A percentile compares a stretch with the other conserved stretches of the same genome.
Conservation (phyloP, 805 yeast genomes). For the Helenozyma rhizophorensis region DNA sequence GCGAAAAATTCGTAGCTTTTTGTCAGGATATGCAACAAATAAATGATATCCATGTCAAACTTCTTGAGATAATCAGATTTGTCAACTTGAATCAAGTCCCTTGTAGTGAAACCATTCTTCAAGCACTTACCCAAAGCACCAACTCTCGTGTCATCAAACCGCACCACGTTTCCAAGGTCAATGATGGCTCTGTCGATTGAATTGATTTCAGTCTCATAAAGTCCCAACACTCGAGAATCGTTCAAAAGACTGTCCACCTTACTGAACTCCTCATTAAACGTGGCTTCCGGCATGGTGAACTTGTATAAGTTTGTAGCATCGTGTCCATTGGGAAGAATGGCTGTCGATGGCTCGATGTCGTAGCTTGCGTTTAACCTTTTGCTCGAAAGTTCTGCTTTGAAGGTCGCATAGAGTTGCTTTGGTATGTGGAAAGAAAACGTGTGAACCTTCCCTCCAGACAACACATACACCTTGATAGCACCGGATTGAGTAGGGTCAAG, state of each 20-base stretch:
- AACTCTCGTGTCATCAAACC: constrained; percentile 63
- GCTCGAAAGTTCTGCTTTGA: constrained; percentile 47
- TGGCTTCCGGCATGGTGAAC: constrained; percentile 63
- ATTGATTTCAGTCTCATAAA: constrained; percentile 72
- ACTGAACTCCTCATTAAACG: constrained; percentile 50
- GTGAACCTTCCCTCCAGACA: constrained; percentile 70
- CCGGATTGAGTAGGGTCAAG: constrained; percentile 57
- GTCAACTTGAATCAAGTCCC: constrained; percentile 48
- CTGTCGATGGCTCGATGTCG: constrained; percentile 53
- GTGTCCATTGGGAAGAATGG: constrained; percentile 68
- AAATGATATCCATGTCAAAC: constrained; percentile 55
- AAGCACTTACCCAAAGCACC: constrained; percentile 85
- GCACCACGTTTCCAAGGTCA: constrained; percentile 70
- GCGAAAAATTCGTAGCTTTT: constrained; percentile 74
- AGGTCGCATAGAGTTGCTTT: constrained; percentile 65
- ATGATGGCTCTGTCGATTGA: constrained; percentile 72
- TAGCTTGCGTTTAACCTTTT: constrained; percentile 42
- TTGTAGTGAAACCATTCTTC: constrained; percentile 74
- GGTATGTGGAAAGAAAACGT: constrained; percentile 70
- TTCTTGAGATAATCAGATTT: constrained; percentile 49
- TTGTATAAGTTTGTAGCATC: constrained; percentile 52
- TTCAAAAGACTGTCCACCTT: constrained; percentile 62
- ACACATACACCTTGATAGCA: constrained; percentile 66
- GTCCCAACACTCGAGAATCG: constrained; percentile 55
- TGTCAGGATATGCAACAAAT: constrained; percentile 63